phyloP scores from a whole-genome alignment of 768 basidiomycete species.

The Gelatoporia subvermispora region DNA sequence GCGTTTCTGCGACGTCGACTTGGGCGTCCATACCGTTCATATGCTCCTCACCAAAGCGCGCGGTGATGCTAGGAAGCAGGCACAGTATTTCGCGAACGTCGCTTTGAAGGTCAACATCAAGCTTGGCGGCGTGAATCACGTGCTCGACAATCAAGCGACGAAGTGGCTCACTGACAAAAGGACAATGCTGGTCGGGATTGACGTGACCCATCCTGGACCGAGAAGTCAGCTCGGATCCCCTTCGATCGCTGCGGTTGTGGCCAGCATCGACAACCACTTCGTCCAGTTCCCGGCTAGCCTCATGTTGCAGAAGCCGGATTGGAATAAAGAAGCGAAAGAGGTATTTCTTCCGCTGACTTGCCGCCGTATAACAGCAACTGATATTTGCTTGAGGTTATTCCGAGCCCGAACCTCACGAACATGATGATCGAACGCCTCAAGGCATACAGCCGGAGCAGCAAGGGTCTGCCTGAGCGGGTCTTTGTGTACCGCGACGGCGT shows the following conservation, averaged over 20 bases:
- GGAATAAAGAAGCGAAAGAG: conserved; percentile 33
- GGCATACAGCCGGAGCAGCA: conserved; percentile 50
- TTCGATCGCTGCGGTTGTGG: conserved; percentile 81
- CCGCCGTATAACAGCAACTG: neutral
- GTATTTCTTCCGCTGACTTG: conserved; percentile 7
- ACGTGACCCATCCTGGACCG: conserved; percentile 78
- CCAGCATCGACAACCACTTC: conserved; percentile 63
- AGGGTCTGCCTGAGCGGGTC: conserved; percentile 60
- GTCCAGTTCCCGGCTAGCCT: conserved; percentile 78
- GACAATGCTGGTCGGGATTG: conserved; percentile 85
- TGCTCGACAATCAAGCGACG: conserved; percentile 51
- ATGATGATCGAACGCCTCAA: conserved; percentile 73
- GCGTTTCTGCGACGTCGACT: conserved; percentile 63
- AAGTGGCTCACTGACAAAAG: conserved; percentile 58
- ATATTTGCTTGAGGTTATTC: neutral
- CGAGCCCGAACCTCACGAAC: conserved; percentile 36
- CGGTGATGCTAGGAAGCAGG: conserved; percentile 48
- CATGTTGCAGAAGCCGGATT: conserved; percentile 54
- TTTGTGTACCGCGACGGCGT: conserved; percentile 79
- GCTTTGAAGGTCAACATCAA: conserved; percentile 82
- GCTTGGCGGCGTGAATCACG: conserved; percentile 76
- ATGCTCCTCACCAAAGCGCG: conserved; percentile 64
- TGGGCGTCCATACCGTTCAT: conserved; percentile 76
- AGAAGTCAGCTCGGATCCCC: conserved; percentile 66
- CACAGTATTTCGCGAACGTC: conserved; percentile 80